These are phyloP conservation scores for Nicotiana otophora DNA, from an alignment of 257 asterid genomes.

Conservation along the genomic window DNA sequence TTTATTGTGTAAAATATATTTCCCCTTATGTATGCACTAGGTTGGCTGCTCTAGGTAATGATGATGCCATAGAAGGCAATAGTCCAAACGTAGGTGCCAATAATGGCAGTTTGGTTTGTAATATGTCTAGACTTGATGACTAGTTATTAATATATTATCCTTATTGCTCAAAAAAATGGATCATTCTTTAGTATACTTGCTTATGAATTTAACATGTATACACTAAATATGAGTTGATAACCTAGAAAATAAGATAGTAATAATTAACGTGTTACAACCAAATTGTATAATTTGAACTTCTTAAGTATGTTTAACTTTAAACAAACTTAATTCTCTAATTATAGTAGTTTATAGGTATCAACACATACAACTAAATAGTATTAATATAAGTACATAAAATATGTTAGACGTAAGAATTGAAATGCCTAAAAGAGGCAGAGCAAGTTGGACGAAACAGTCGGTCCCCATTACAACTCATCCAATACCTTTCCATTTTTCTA, in stretches of 20 bases:
- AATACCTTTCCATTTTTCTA: background rate
- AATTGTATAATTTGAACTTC: no score
- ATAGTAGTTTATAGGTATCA: background rate
- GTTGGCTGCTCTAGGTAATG: no score
- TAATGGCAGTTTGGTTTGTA: no score
- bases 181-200: background rate
- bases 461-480: conserved; percentile 5
- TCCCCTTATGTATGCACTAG: no score
- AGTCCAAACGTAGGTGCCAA: no score
- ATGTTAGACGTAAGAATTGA: background rate
- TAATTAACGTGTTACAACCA: background rate
- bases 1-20: no score
- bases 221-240: background rate
- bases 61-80: no score
- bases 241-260: no score
- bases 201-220: background rate
- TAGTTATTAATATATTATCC: no score
- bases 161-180: no score
- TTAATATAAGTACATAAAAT: background rate
- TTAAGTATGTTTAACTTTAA: background rate
- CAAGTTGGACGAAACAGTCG: conserved; percentile 8
- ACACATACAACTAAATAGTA: background rate
- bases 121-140: no score
- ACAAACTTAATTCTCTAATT: background rate
- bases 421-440: background rate